A percentile compares a stretch with the other conserved stretches of the same genome.
Conservation (phyloP, 1,284 basidiomycete species). For the Irpex lacteus region DNA sequence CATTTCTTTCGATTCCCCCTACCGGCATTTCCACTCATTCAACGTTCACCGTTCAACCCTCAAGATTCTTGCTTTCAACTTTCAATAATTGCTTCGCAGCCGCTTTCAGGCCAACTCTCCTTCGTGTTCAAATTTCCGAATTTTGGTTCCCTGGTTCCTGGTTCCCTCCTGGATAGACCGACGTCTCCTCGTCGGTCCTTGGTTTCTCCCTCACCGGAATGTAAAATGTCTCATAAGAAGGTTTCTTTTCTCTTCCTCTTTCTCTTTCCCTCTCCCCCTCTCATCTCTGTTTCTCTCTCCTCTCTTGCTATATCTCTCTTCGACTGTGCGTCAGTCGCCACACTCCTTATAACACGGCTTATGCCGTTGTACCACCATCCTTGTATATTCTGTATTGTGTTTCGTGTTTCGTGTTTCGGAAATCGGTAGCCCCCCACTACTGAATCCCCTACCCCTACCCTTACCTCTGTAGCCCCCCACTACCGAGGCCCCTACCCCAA, state of each 20-base stretch:
- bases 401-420: not conserved
- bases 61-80: no score
- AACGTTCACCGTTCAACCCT: no score
- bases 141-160: slow-evolving; percentile 1
- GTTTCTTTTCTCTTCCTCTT: not conserved
- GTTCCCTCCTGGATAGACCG: slow-evolving; percentile 8
- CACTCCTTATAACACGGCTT: not conserved
- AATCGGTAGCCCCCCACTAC: not conserved
- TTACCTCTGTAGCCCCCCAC: not conserved
- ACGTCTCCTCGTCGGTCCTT: not conserved
- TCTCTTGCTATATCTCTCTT: not conserved
- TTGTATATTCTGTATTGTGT: not conserved
- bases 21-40: no score
- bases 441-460: not conserved
- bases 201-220: not conserved
- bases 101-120: no score
- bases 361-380: slow-evolving; percentile 1
- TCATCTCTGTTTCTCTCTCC: not conserved
- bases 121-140: no score
- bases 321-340: not conserved
- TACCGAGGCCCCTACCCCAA: not conserved
- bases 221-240: slow-evolving; percentile 4
- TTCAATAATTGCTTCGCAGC: no score
- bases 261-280: not conserved
- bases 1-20: not conserved